Conservation (phyloP, 1,284 basidiomycete genomes). For the Earliella scabrosa region DNA sequence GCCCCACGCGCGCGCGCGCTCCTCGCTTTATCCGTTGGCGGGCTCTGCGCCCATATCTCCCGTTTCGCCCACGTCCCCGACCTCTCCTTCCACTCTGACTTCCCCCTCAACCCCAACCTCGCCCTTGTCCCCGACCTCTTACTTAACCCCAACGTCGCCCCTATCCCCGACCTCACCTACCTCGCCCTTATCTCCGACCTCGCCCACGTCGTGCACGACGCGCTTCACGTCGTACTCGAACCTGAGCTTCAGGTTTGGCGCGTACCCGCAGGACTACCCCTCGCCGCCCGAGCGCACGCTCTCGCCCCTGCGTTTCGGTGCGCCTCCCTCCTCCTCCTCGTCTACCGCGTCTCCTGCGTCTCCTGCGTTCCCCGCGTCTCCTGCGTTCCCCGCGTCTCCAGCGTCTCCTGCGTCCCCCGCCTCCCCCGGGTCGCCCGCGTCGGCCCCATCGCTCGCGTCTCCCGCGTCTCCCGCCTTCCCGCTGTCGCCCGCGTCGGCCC, state of each 20-base stretch:
- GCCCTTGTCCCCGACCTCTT: too few relatives aligned
- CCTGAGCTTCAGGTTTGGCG: too few relatives aligned
- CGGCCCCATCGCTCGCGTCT: not conserved
- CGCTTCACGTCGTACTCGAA: not conserved
- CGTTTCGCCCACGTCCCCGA: too few relatives aligned
- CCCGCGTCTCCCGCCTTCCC: not conserved
- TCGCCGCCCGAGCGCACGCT: conserved; percentile 13
- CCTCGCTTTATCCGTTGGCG: too few relatives aligned
- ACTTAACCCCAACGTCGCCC: too few relatives aligned
- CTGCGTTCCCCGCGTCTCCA: not conserved
- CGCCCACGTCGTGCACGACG: not conserved
- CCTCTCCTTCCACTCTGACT: too few relatives aligned
- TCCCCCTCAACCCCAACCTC: too few relatives aligned
- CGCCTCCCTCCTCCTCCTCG: not conserved
- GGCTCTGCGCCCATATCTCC: too few relatives aligned
- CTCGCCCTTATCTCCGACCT: not conserved
- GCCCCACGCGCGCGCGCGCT: too few relatives aligned
- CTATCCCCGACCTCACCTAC: too few relatives aligned
- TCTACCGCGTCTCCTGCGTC: not conserved
- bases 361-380: not conserved
- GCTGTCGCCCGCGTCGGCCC: not conserved
- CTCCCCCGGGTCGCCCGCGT: not conserved
- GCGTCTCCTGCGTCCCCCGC: not conserved
- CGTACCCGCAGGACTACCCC: conserved; percentile 11
- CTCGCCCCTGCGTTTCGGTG: conserved; percentile 16